phyloP scores from a whole-genome alignment of 805 yeast genomes.

The Brettanomyces sp. region DNA sequence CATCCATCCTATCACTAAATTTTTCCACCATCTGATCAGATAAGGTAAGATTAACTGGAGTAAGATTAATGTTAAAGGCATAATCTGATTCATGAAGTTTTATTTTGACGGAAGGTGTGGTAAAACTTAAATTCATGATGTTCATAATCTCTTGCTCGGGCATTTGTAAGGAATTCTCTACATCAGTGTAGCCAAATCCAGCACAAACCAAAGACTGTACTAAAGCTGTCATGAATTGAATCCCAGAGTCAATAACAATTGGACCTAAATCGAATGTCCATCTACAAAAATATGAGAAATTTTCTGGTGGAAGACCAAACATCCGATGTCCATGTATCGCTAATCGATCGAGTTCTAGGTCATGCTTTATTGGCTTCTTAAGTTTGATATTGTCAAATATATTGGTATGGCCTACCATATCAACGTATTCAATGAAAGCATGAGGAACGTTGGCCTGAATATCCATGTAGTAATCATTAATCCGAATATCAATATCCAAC shows the following conservation, averaged over 20 bases:
- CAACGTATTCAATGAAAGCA: constrained; percentile 27
- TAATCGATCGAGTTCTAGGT: constrained; percentile 49
- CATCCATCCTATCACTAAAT: constrained; percentile 46
- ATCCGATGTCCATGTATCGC: constrained; percentile 79
- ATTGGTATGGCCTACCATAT: background rate
- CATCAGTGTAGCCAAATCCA: constrained; percentile 57
- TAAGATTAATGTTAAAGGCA: constrained; percentile 15
- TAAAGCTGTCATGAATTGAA: constrained; percentile 36
- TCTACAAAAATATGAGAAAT: constrained; percentile 79
- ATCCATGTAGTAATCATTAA: constrained; percentile 91
- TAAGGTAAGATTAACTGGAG: constrained; percentile 28
- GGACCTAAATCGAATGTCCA: constrained; percentile 78
- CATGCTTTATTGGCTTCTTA: constrained; percentile 23
- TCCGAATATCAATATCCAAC: constrained; percentile 72
- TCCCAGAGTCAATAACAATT: constrained; percentile 41
- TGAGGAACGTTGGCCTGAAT: constrained; percentile 68
- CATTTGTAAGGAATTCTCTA: constrained; percentile 63
- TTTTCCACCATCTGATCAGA: constrained; percentile 65
- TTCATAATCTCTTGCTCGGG: constrained; percentile 54
- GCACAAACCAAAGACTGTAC: constrained; percentile 35
- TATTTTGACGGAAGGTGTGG: constrained; percentile 38
- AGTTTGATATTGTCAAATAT: constrained; percentile 17
- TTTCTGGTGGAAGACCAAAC: constrained; percentile 86
- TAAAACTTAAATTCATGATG: constrained; percentile 54
- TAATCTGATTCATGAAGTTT: constrained; percentile 29